These are phyloP conservation scores for Brettanomyces anomalus DNA, from an alignment of 805 yeast species.

Conservation along the genomic window DNA sequence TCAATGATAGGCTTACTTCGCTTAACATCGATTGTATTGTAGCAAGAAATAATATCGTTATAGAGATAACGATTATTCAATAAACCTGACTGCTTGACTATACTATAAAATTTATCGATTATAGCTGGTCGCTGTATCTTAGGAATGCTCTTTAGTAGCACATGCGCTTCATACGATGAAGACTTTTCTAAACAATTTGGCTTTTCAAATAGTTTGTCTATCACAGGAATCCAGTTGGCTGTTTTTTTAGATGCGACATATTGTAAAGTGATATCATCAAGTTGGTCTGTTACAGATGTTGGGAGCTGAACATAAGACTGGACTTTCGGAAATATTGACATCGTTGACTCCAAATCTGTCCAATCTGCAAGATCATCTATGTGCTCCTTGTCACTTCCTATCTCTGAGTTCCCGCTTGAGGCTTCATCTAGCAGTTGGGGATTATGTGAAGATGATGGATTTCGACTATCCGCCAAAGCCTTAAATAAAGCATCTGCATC, in stretches of 20 bases:
- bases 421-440: neutral
- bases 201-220: constrained; percentile 24
- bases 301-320: constrained; percentile 28
- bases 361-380: neutral
- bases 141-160: constrained; percentile 35
- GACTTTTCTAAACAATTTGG: constrained; percentile 29
- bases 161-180: constrained; percentile 25
- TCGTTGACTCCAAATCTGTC: neutral
- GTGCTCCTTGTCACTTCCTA: neutral
- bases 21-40: constrained; percentile 11
- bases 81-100: constrained; percentile 29
- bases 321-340: constrained; percentile 18
- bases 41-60: constrained; percentile 28
- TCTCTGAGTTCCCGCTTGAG: neutral
- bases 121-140: constrained; percentile 24
- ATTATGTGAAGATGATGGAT: too few species aligned
- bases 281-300: constrained; percentile 22
- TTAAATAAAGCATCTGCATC: constrained; percentile 23
- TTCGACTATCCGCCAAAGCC: constrained; percentile 8
- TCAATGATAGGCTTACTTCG: constrained; percentile 25
- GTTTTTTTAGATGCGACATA: constrained; percentile 29
- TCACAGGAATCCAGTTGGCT: constrained; percentile 40
- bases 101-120: constrained; percentile 28
- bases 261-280: constrained; percentile 31
- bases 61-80: constrained; percentile 25